Evolutionary conservation across 345 rosid genomes (phyloP).

Genomic region (Syzygium aqueum): DNA sequence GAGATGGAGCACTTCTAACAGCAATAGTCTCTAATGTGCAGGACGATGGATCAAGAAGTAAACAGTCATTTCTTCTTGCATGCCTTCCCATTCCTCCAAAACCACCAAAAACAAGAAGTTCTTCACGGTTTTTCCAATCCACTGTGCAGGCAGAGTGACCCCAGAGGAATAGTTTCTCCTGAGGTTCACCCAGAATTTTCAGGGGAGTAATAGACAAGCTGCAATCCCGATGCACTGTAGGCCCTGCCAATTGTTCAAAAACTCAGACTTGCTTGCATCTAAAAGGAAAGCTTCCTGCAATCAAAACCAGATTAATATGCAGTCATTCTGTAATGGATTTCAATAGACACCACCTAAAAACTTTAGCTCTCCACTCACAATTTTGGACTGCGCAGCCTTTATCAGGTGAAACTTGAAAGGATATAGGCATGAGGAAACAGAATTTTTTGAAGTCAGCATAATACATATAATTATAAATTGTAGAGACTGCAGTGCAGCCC

Average conservation of each 20-base stretch:
- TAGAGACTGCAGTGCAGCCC: not conserved
- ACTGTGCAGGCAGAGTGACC: conserved; percentile 69
- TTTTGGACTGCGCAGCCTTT: not conserved
- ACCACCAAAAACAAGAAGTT: conserved; percentile 72
- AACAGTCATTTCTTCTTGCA: conserved; percentile 66
- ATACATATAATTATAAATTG: not conserved
- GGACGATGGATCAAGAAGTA: conserved; percentile 47
- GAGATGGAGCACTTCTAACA: conserved; percentile 41
- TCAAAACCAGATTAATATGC: conserved; percentile 14
- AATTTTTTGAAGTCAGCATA: not conserved
- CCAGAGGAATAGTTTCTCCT: conserved; percentile 83
- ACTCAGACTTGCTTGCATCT: conserved; percentile 60
- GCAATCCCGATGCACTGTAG: conserved; percentile 18
- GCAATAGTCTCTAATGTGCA: conserved; percentile 36
- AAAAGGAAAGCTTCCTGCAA: conserved; percentile 55
- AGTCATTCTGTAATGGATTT: not conserved
- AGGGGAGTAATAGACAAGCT: conserved; percentile 29
- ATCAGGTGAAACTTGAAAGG: not conserved
- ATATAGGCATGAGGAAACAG: not conserved
- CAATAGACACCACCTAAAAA: not conserved
- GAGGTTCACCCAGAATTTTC: conserved; percentile 43
- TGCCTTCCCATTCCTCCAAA: conserved; percentile 93
- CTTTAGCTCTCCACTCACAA: not conserved
- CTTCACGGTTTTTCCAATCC: conserved; percentile 9
- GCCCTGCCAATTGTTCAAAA: conserved; percentile 76